Evolutionary conservation across 2,329 filamentous ascomycete genomes (phyloP).

Genomic region (Fusarium hostae): DNA sequence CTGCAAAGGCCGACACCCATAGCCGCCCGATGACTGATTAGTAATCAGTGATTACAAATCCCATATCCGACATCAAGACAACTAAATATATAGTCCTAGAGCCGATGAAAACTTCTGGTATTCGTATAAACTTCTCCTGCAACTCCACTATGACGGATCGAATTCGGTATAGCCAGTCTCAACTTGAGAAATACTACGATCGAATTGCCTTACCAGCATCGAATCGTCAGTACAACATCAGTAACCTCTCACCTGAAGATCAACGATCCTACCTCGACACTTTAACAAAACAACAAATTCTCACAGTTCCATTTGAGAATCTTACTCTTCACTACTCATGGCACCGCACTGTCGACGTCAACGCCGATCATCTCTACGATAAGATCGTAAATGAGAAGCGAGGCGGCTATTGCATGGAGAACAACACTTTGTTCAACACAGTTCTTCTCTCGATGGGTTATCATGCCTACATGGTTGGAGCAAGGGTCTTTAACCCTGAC

Average conservation of each 20-base stretch:
- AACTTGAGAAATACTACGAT: constrained; percentile 11
- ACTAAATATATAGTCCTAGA: not conserved
- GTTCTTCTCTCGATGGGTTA: constrained; percentile 12
- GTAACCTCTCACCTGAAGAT: not conserved
- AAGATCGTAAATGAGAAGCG: constrained; percentile 22
- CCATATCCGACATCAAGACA: not conserved
- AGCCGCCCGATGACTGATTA: not conserved
- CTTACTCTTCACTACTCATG: constrained; percentile 31
- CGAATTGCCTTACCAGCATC: constrained; percentile 1
- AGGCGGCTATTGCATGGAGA: constrained; percentile 31
- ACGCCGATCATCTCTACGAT: constrained; percentile 11
- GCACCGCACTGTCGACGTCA: constrained; percentile 4
- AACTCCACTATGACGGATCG: constrained; percentile 8
- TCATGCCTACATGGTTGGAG: constrained; percentile 7
- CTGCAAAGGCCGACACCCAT: not conserved
- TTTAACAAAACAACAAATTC: not conserved
- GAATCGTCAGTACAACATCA: not conserved
- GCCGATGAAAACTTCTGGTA: no score
- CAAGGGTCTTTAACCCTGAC: constrained; percentile 10
- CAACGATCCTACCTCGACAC: not conserved
- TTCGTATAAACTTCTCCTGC: no score
- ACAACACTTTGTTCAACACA: constrained; percentile 21
- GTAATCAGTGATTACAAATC: no score
- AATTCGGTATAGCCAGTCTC: not conserved
- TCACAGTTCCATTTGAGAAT: constrained; percentile 17